Conservation (phyloP, 495 filamentous ascomycete species). For the Aspergillus taichungensis region DNA sequence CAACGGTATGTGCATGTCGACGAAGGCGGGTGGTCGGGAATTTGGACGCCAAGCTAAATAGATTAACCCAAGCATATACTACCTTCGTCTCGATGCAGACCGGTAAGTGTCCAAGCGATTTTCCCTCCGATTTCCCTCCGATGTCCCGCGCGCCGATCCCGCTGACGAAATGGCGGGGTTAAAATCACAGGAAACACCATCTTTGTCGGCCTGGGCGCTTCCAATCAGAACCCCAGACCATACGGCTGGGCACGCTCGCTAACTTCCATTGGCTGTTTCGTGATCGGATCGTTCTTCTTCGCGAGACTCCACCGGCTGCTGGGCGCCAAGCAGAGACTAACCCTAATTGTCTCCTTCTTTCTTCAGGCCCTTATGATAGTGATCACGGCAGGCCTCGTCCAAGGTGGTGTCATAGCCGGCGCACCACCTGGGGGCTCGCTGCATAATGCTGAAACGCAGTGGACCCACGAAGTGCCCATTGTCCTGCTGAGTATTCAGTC, state of each 20-base stretch:
- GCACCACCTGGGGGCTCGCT: constrained; percentile 3
- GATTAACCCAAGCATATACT: constrained; percentile 32
- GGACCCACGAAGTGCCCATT: constrained; percentile 36
- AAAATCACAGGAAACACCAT: constrained; percentile 45
- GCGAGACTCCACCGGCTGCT: constrained; percentile 21
- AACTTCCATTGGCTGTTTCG: constrained; percentile 44
- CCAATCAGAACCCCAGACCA: constrained; percentile 39
- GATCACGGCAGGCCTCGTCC: constrained; percentile 44
- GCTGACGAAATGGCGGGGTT: not conserved
- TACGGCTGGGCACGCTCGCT: constrained; percentile 52
- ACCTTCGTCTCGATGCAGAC: constrained; percentile 51
- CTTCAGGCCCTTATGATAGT: constrained; percentile 45
- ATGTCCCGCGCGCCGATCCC: not conserved
- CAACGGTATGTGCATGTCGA: constrained; percentile 18
- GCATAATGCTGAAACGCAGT: constrained; percentile 5
- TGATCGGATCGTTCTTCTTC: constrained; percentile 41
- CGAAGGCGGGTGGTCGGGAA: too few species aligned
- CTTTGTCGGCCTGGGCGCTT: constrained; percentile 51
- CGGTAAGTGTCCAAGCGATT: constrained; percentile 16
- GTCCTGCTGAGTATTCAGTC: constrained; percentile 59
- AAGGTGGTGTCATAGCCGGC: constrained; percentile 34
- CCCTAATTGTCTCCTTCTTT: constrained; percentile 45
- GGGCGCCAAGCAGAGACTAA: constrained; percentile 32
- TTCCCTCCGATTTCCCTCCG: too few species aligned
- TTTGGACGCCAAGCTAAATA: not conserved